These are phyloP conservation scores for Ogataea trehalophila DNA, from an alignment of 805 yeast species.

Conservation along the genomic window DNA sequence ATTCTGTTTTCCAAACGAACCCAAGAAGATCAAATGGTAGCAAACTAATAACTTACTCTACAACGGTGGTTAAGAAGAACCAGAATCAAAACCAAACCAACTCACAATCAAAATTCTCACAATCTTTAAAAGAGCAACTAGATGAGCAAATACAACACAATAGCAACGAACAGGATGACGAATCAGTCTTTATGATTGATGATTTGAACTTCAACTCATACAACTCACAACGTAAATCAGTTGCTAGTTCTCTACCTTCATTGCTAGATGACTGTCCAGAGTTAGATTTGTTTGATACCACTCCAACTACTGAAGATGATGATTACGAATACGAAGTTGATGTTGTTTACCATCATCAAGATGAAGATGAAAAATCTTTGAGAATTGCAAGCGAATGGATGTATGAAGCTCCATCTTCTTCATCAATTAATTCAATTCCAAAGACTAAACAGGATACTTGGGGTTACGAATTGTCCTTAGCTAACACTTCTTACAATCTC, in stretches of 20 bases:
- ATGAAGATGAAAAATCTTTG: conserved; percentile 1
- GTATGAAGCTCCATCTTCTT: neutral
- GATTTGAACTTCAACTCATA: conserved; percentile 19
- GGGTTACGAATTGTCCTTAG: conserved; percentile 13
- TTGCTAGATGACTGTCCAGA: conserved; percentile 14
- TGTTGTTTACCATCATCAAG: conserved; percentile 4
- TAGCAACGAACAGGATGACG: conserved; percentile 12
- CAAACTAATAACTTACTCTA: conserved; percentile 18
- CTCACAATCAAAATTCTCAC: neutral
- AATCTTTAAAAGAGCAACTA: neutral
- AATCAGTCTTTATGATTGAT: conserved; percentile 16
- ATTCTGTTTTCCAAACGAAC: conserved; percentile 6
- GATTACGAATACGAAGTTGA: conserved; percentile 13
- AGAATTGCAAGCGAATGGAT: conserved; percentile 6
- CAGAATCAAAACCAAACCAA: neutral
- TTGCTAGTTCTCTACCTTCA: conserved; percentile 20
- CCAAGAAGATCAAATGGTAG: conserved; percentile 2
- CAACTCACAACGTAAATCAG: conserved; percentile 13
- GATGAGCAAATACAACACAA: neutral
- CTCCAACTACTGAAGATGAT: conserved; percentile 7
- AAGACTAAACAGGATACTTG: neutral
- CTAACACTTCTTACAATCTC: conserved; percentile 2
- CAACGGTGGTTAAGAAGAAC: conserved; percentile 2
- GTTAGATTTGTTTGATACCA: conserved; percentile 7
- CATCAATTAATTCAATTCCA: neutral